Percentiles rank a stretch among this genome's conserved stretches.
phyloP scores from a whole-genome alignment of 148 eudicot genomes.

The Talinum fruticosum region DNA sequence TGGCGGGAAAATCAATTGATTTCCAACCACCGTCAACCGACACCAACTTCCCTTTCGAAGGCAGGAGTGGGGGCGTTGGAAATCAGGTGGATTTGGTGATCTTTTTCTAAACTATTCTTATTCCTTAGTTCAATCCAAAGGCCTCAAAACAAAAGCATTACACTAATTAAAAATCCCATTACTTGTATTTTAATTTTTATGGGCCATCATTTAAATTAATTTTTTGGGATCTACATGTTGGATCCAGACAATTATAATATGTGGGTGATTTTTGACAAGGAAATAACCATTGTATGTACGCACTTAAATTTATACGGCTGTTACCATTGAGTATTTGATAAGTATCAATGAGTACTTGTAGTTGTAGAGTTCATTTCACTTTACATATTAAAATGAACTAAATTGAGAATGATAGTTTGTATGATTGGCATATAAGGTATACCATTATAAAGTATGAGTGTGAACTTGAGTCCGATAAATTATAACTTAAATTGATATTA shows the following conservation, averaged over 20 bases:
- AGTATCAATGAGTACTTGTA: too few relatives aligned
- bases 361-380: too few relatives aligned
- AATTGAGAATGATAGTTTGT: too few relatives aligned
- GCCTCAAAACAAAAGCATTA: background rate
- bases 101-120: conserved; percentile 16
- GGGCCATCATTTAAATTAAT: background rate
- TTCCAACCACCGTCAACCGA: conserved; percentile 28
- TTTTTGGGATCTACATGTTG: background rate
- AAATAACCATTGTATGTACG: too few relatives aligned
- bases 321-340: too few relatives aligned
- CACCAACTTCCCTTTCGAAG: conserved; percentile 9
- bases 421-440: too few relatives aligned
- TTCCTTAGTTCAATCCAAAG: background rate
- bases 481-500: too few relatives aligned
- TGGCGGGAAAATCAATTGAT: conserved; percentile 26
- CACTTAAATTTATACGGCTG: too few relatives aligned
- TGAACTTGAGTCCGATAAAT: too few relatives aligned
- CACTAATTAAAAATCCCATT: background rate
- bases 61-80: conserved; percentile 18
- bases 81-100: conserved; percentile 32
- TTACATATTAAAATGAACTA: too few relatives aligned
- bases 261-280: too few relatives aligned
- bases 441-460: too few relatives aligned
- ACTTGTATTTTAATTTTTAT: background rate
- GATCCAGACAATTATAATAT: background rate